These are phyloP conservation scores for Ceratobasidium theobromae DNA, from an alignment of 1,284 basidiomycete genomes.

Conservation along the genomic window DNA sequence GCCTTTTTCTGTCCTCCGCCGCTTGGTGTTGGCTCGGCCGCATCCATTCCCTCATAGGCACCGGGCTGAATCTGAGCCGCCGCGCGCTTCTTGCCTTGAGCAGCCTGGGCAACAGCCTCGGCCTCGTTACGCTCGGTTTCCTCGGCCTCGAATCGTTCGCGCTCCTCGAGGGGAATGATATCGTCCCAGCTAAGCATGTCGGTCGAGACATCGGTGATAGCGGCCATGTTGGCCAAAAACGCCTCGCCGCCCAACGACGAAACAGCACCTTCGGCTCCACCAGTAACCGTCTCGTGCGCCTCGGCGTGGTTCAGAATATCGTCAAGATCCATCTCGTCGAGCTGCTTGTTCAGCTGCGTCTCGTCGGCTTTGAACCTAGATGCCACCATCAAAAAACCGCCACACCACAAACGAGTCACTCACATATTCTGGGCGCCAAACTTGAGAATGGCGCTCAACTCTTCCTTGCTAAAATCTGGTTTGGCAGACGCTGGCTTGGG, in stretches of 20 bases:
- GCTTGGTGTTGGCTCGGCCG: slow-evolving; percentile 64
- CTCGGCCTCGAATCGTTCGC: slow-evolving; percentile 82
- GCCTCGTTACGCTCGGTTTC: slow-evolving; percentile 73
- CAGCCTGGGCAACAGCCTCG: slow-evolving; percentile 63
- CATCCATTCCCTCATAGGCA: slow-evolving; percentile 90
- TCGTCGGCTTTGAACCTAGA: slow-evolving; percentile 95
- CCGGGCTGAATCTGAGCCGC: slow-evolving; percentile 69
- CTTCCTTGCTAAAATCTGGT: slow-evolving; percentile 94
- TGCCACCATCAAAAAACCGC: not conserved
- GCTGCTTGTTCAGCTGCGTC: slow-evolving; percentile 87
- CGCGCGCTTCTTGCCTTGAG: slow-evolving; percentile 76
- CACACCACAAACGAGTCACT: slow-evolving; percentile 40
- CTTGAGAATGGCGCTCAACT: slow-evolving; percentile 97
- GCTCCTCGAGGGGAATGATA: slow-evolving; percentile 93
- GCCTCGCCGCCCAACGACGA: slow-evolving; percentile 93
- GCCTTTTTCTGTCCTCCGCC: slow-evolving; percentile 66
- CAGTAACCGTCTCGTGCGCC: slow-evolving; percentile 91
- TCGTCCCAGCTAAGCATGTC: slow-evolving; percentile 96
- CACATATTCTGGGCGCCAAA: slow-evolving; percentile 98
- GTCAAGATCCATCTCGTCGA: slow-evolving; percentile 99
- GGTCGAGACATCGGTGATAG: slow-evolving; percentile 97
- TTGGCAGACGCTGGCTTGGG: slow-evolving; percentile 69
- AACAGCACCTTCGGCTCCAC: slow-evolving; percentile 67
- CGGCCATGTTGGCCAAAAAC: slow-evolving; percentile 94
- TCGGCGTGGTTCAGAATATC: slow-evolving; percentile 97